Conservation (phyloP, 495 filamentous ascomycete genomes). For the Astrocystis sublimbata region DNA sequence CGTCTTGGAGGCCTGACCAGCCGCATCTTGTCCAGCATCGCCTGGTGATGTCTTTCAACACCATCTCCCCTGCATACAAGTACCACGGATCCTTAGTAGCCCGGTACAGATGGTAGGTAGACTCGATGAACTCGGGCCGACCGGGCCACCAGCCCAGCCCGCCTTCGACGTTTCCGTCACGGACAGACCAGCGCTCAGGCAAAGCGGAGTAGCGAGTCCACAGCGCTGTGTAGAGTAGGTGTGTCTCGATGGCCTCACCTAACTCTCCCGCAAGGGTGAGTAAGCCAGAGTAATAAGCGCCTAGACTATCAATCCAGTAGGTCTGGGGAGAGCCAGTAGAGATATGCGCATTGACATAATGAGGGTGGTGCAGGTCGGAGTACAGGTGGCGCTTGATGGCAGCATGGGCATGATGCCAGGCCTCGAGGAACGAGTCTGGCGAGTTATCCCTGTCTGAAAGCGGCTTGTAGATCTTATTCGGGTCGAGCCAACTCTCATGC, state of each 20-base stretch:
- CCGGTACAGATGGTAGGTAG: conserved; percentile 87
- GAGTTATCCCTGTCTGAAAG: conserved; percentile 67
- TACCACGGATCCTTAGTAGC: conserved; percentile 98
- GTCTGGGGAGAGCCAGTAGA: conserved; percentile 75
- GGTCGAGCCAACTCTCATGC: conserved; percentile 48
- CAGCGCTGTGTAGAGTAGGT: conserved; percentile 84
- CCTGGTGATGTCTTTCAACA: conserved; percentile 79
- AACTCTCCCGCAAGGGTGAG: conserved; percentile 82
- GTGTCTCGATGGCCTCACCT: conserved; percentile 85
- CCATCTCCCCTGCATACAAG: conserved; percentile 94
- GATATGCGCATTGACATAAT: conserved; percentile 87
- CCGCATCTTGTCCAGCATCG: conserved; percentile 93
- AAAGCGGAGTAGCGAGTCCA: conserved; percentile 93
- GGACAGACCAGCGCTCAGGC: conserved; percentile 90
- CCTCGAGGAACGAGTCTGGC: conserved; percentile 72
- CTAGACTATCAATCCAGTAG: conserved; percentile 93
- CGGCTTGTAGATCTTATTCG: conserved; percentile 58
- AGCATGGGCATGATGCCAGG: conserved; percentile 83
- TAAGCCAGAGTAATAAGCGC: conserved; percentile 93
- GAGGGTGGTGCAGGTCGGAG: conserved; percentile 71
- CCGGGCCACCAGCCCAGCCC: conserved; percentile 94
- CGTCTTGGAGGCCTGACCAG: conserved; percentile 94
- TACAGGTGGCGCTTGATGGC: conserved; percentile 88
- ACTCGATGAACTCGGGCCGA: conserved; percentile 93
- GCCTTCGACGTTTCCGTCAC: conserved; percentile 79